These are phyloP conservation scores for Wickerhamiella siamensis DNA, from an alignment of 805 yeast genomes.

Conservation along the genomic window DNA sequence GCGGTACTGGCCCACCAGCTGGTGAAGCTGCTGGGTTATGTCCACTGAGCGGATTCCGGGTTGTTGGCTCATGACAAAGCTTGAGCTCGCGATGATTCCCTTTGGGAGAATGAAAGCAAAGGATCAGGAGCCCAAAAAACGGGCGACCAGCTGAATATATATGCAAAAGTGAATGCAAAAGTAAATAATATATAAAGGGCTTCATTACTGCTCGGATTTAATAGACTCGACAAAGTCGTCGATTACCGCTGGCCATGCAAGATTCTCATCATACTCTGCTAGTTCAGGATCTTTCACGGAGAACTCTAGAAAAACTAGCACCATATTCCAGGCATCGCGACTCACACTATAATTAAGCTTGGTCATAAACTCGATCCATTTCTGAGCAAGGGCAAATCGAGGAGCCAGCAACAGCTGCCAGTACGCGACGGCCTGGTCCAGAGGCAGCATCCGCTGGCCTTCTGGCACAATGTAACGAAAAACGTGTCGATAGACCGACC, in stretches of 20 bases:
- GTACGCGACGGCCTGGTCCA: constrained; percentile 54
- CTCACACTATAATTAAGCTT: constrained; percentile 32
- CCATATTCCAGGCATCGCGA: constrained; percentile 78
- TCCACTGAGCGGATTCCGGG: neutral
- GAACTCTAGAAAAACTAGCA: constrained; percentile 44
- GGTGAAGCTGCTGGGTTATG: constrained; percentile 16
- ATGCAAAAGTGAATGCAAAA: too few relatives aligned
- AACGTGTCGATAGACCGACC: constrained; percentile 52
- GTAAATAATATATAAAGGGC: too few relatives aligned
- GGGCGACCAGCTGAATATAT: too few relatives aligned
- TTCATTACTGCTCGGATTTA: too few relatives aligned
- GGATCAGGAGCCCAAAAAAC: too few relatives aligned
- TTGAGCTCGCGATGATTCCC: too few relatives aligned
- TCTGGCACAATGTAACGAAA: constrained; percentile 50
- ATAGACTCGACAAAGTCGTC: constrained; percentile 66
- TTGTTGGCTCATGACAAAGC: neutral
- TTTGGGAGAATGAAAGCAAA: too few relatives aligned
- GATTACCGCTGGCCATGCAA: constrained; percentile 84
- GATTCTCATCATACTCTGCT: constrained; percentile 53
- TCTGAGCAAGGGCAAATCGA: constrained; percentile 20
- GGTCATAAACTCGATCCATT: constrained; percentile 47
- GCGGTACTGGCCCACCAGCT: constrained; percentile 21
- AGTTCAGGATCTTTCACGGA: constrained; percentile 38
- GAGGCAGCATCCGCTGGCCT: constrained; percentile 40
- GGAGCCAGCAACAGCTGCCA: constrained; percentile 57